A percentile compares a stretch with the other conserved stretches of the same genome.
These are phyloP conservation scores for Triticum dicoccoides DNA, from an alignment of 176 grass and related monocot species.

Conservation along the genomic window DNA sequence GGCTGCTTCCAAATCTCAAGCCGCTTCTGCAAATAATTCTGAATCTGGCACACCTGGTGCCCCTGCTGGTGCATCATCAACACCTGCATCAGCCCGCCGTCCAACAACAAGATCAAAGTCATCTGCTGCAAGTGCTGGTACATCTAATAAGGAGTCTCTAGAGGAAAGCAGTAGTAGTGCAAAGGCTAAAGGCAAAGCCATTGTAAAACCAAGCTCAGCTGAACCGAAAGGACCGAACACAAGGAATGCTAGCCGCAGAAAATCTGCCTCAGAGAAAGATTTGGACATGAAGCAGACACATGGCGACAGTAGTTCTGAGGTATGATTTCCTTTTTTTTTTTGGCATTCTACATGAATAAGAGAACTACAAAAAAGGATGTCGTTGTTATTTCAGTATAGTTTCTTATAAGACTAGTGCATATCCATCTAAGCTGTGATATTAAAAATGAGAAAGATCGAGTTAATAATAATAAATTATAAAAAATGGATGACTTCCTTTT, in stretches of 20 bases:
- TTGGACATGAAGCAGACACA: conserved; percentile 55
- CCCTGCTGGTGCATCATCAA: conserved; percentile 35
- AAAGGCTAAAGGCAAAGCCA: conserved; percentile 86
- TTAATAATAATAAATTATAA: neutral
- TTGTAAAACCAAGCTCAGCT: conserved; percentile 55
- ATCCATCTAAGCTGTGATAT: neutral
- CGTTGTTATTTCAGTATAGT: neutral
- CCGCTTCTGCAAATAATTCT: conserved; percentile 53
- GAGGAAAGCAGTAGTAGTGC: conserved; percentile 52
- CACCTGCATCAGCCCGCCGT: conserved; percentile 43
- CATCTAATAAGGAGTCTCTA: conserved; percentile 50
- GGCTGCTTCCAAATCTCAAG: conserved; percentile 44
- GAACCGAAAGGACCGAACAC: conserved; percentile 67
- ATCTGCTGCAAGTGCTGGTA: conserved; percentile 43
- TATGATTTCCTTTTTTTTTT: conserved; percentile 31
- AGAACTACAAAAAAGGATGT: neutral
- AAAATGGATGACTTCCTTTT: neutral
- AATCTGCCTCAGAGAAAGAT: conserved; percentile 71
- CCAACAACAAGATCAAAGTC: conserved; percentile 79
- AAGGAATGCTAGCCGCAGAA: conserved; percentile 65
- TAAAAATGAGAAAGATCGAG: neutral
- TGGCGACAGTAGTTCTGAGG: conserved; percentile 81
- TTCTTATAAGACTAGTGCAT: neutral
- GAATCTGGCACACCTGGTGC: conserved; percentile 51
- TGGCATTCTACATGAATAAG: neutral